Evolutionary conservation across 73 alveolate species (phyloP).

Genomic region (Blepharisma japonicum): DNA sequence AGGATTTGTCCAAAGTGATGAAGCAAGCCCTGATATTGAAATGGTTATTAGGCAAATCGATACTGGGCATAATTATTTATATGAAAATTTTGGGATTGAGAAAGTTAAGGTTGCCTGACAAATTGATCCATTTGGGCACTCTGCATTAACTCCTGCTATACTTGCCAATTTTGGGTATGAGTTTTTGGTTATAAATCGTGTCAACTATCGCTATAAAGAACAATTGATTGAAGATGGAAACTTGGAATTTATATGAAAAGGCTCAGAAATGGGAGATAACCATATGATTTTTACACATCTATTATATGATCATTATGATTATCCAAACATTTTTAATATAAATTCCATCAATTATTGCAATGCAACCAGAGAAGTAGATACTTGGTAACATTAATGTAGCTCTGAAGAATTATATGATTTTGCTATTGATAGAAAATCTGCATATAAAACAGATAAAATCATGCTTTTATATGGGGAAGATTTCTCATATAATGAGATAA

Average conservation of each 20-base stretch:
- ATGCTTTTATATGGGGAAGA: slow-evolving; percentile 28
- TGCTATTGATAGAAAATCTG: background rate
- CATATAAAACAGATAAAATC: background rate
- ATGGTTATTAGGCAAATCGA: slow-evolving; percentile 1
- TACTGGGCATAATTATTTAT: background rate
- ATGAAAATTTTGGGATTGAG: background rate
- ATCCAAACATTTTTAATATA: background rate
- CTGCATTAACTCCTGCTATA: slow-evolving; percentile 2
- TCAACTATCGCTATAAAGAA: background rate
- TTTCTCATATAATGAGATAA: background rate
- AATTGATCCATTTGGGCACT: slow-evolving; percentile 25
- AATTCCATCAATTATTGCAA: background rate
- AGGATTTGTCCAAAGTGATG: slow-evolving; percentile 93
- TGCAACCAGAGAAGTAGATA: background rate
- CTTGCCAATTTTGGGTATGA: slow-evolving; percentile 10
- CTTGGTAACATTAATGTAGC: background rate
- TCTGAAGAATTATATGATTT: background rate
- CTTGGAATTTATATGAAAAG: slow-evolving; percentile 7
- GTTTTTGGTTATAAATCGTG: background rate
- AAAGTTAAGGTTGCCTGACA: slow-evolving; percentile 1
- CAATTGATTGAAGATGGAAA: background rate
- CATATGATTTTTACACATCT: slow-evolving; percentile 14
- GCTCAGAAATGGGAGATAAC: background rate
- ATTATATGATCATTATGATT: slow-evolving; percentile 2
- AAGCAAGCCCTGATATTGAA: slow-evolving; percentile 81